Evolutionary conservation across 1,139 yeast species (phyloP), one percentile per base, ranked within the genome.

Genomic region (Geotrichum histeridarum): DNA sequence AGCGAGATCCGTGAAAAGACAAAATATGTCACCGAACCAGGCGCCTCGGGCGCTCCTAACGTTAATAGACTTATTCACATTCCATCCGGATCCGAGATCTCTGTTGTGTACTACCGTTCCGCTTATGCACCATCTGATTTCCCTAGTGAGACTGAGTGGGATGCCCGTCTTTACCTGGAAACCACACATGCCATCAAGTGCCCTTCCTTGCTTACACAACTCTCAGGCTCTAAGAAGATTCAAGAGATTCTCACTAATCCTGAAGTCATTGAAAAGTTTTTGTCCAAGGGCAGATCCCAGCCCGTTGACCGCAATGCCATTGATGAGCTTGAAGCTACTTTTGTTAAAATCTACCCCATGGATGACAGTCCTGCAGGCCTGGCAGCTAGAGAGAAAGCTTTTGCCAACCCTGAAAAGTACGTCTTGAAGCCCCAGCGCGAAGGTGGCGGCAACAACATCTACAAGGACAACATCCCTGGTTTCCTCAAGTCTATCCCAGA

Each of bases 341-440:
- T 91, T 73, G 97, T 90, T 7, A 79, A 81, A 51, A 89, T 93
- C 31, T 82, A 87, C 67, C 96, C 99, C 5, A 72, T 94, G 63
- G 98, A 91, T 67, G 64, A 61, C 31, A 73, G 91, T 0, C 75
- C 73, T 33, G 77, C 77, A 43, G 97, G 97, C 1, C 63, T 69
- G 50, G 57, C 66, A 42, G 97, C 95, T 4, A 81, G 80, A 58
- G 73, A 78, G 57, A 70, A 88, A 51, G 96, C 95, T 1, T 73
- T 84, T 50, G 81, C 81, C 58, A 60, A 71, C 1, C 93, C 97
- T 0, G 79, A 80, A 56, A 77, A 77, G 37, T 93, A 76, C 68
- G 99, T 93, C 1, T 76, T 93, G 63, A 93, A 93, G 67, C 99
- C 99, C 2, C 99, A 94, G 71, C 81, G 99, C 73, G 99, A 93